Evolutionary conservation across 352 stramenopile genomes (phyloP), one percentile per base, ranked within the genome.

Genomic region (Globisporangium parvum): DNA sequence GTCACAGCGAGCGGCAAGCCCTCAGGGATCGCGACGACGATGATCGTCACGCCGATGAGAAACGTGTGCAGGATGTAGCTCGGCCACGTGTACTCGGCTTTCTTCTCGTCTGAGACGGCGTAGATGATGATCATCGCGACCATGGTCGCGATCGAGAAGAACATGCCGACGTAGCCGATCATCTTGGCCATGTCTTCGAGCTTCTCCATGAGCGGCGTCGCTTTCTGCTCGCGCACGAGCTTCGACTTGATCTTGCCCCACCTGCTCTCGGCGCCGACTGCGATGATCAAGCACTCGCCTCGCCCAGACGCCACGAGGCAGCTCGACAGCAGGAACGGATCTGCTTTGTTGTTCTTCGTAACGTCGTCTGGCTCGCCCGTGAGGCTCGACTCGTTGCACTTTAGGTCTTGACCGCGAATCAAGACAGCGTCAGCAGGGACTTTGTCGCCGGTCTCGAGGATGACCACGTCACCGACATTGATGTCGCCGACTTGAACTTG

Each of bases 281-380:
- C 87, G 41, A 93, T 81, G 1, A 96, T 72, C 8, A 97, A 70
- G 54, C 76, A 91, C 46, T 96, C 80, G 12, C 75, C 77, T 0
- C 73, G 76, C 35, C 80, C 85, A 21, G 73, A 88, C 21, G 79
- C 81, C 11, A 95, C 67, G 9, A 96, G 65, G 23, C 80, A 93
- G 50, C 80, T 88, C 18, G 85, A 96, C n/a, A 96, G 81, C 35
- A 96, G 52, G 57, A 97, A 96, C 12, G 83, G 88, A 26, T 96
- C 85, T 23, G 76, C 77, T 9, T 52, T 64, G 11, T 54, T 51
- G 23, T 39, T 75, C 73, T 99, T 99, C 26, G 71, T 65, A 24
- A 97, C 87, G 26, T 97, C 88, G 54, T 98, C 88, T 47, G 95
- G 94, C 63, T 99, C 96, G 33, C 97, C 97, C 2, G 96, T 99